A percentile compares a stretch with the other conserved stretches of the same genome.
Evolutionary conservation across 176 grass and related monocot species (phyloP).

Genomic region (Triticum turgidum): DNA sequence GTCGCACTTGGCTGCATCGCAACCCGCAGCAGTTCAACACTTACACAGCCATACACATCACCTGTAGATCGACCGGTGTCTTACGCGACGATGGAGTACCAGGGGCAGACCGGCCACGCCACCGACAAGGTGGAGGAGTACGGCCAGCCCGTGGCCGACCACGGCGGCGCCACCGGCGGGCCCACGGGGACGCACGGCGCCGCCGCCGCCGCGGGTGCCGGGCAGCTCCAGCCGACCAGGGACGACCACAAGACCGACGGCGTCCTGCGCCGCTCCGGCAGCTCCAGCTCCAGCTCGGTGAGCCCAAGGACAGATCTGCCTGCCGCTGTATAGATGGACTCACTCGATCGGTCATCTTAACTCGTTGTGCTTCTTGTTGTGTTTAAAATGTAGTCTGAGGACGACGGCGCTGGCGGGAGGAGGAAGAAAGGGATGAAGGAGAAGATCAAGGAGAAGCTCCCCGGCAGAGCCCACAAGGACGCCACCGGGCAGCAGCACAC

Average conservation of each 20-base stretch:
- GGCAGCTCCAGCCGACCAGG: neutral
- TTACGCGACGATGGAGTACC: neutral
- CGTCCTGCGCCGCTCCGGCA: neutral
- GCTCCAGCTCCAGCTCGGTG: neutral
- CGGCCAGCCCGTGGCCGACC: neutral
- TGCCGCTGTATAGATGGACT: neutral
- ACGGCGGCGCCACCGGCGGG: neutral
- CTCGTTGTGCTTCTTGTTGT: neutral
- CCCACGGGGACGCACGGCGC: neutral
- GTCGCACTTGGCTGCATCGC: neutral
- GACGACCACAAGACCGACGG: neutral
- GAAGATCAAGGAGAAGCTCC: conserved; percentile 3
- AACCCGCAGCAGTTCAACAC: neutral
- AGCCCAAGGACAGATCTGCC: neutral
- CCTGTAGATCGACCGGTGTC: neutral
- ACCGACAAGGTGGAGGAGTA: neutral
- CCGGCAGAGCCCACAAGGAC: neutral
- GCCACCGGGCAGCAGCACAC: neutral
- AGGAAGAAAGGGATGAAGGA: conserved; percentile 3
- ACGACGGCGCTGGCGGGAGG: neutral
- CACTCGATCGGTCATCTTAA: neutral
- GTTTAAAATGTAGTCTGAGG: neutral
- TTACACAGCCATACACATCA: neutral
- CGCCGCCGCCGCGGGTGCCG: neutral
- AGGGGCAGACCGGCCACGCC: neutral